These are phyloP conservation scores for Xylaria sp. DNA, from an alignment of 2,329 filamentous ascomycete genomes.

Conservation along the genomic window DNA sequence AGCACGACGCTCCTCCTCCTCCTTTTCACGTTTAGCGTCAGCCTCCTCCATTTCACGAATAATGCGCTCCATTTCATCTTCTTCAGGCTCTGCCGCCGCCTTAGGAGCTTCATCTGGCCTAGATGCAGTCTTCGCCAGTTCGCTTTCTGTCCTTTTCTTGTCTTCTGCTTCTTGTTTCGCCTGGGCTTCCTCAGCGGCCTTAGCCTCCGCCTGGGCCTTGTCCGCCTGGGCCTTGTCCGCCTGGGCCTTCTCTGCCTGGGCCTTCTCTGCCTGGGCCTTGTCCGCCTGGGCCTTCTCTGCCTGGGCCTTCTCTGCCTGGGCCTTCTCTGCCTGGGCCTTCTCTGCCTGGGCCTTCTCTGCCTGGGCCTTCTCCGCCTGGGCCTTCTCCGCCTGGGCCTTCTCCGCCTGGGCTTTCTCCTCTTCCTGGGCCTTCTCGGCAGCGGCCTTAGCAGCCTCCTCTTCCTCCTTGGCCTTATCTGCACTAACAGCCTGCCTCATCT, in stretches of 20 bases:
- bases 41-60: constrained; percentile 65
- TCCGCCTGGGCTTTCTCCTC: constrained; percentile 30
- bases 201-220: constrained; percentile 32
- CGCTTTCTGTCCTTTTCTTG: constrained; percentile 31
- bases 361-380: constrained; percentile 33
- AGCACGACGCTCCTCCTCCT: constrained; percentile 47
- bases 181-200: constrained; percentile 40
- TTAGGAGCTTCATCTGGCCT: constrained; percentile 39
- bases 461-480: constrained; percentile 53
- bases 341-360: constrained; percentile 40
- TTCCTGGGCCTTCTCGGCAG: constrained; percentile 37
- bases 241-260: constrained; percentile 27
- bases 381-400: constrained; percentile 27
- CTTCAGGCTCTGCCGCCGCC: constrained; percentile 47
- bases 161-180: constrained; percentile 35
- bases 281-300: constrained; percentile 48
- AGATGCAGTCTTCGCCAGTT: constrained; percentile 34
- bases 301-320: constrained; percentile 35
- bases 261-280: constrained; percentile 32
- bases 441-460: constrained; percentile 41
- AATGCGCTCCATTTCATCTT: constrained; percentile 62
- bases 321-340: constrained; percentile 37
- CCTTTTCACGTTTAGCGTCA: constrained; percentile 53
- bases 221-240: constrained; percentile 31
- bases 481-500: constrained; percentile 65